Conservation (phyloP, 1,284 basidiomycete species). For the Moesziomyces sp. region DNA sequence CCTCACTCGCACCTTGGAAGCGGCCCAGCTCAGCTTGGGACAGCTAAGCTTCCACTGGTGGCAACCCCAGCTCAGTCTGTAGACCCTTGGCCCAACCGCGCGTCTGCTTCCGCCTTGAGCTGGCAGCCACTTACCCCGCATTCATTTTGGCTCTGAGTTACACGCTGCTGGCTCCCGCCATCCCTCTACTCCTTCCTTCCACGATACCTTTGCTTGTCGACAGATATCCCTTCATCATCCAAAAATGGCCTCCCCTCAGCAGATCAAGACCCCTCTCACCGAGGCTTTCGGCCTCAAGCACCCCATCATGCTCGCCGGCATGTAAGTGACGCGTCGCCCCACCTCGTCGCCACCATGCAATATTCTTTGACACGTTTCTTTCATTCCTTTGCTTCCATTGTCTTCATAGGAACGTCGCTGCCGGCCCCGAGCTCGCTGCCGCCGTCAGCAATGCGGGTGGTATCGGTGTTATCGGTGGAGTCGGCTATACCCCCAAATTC, state of each 20-base stretch:
- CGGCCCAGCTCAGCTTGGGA: not conserved
- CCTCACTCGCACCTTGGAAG: not conserved
- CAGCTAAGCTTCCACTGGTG: too few species aligned
- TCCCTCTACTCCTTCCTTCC: not conserved
- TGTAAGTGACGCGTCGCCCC: slow-evolving; percentile 24
- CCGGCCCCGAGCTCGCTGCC: slow-evolving; percentile 59
- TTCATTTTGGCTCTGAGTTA: too few species aligned
- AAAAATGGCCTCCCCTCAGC: slow-evolving; percentile 50
- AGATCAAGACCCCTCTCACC: slow-evolving; percentile 57
- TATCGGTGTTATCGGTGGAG: slow-evolving; percentile 62
- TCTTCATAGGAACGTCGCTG: slow-evolving; percentile 55
- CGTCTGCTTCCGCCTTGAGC: too few species aligned
- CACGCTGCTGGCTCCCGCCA: too few species aligned
- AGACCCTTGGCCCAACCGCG: too few species aligned
- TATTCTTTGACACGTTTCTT: not conserved
- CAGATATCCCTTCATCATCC: not conserved
- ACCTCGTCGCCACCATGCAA: not conserved
- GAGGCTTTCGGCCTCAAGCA: slow-evolving; percentile 78
- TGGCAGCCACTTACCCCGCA: too few species aligned
- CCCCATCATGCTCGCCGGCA: slow-evolving; percentile 84
- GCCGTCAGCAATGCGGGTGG: slow-evolving; percentile 62
- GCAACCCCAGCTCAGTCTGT: too few species aligned
- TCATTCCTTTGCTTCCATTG: not conserved
- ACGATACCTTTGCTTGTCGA: not conserved
- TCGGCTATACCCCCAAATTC: slow-evolving; percentile 54